Conservation (phyloP, 2,329 filamentous ascomycete species). For the Magnaporthiopsis rhizophila region DNA sequence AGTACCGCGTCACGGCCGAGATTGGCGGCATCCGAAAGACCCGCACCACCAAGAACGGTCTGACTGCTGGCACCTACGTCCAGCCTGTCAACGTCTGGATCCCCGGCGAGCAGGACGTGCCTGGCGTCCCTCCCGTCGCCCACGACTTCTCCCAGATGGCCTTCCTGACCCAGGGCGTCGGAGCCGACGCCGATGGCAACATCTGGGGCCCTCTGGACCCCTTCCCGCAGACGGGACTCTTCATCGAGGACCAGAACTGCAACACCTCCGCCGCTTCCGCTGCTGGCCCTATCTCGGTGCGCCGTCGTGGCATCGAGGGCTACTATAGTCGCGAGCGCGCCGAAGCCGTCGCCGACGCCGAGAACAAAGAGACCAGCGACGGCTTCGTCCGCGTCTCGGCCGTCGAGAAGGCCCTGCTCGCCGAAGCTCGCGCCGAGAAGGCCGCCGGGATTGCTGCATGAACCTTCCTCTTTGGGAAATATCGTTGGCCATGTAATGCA, state of each 20-base stretch:
- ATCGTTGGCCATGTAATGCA: no score
- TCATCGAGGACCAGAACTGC: slow-evolving; percentile 19
- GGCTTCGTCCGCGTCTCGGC: slow-evolving; percentile 3
- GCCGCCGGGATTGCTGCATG: not conserved
- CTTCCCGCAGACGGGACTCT: slow-evolving; percentile 28
- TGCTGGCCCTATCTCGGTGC: not conserved
- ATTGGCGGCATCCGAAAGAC: slow-evolving; percentile 23
- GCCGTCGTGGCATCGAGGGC: not conserved
- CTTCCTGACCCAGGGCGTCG: slow-evolving; percentile 27
- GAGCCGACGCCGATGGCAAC: slow-evolving; percentile 24
- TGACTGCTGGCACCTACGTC: slow-evolving; percentile 26
- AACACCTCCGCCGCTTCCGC: not conserved
- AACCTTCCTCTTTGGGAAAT: no score
- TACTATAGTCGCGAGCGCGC: slow-evolving; percentile 9
- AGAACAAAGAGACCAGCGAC: slow-evolving; percentile 12
- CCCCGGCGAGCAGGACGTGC: slow-evolving; percentile 27
- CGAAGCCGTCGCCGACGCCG: slow-evolving; percentile 12
- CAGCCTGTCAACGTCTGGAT: slow-evolving; percentile 29
- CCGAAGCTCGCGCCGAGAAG: slow-evolving; percentile 1
- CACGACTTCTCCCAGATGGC: slow-evolving; percentile 28
- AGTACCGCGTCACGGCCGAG: slow-evolving; percentile 26
- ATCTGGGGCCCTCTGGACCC: slow-evolving; percentile 29
- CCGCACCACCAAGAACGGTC: slow-evolving; percentile 24
- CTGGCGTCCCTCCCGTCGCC: slow-evolving; percentile 24
- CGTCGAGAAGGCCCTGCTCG: slow-evolving; percentile 3